Conservation (phyloP, 345 rosid species). For the Cardiospermum halicacabum region DNA sequence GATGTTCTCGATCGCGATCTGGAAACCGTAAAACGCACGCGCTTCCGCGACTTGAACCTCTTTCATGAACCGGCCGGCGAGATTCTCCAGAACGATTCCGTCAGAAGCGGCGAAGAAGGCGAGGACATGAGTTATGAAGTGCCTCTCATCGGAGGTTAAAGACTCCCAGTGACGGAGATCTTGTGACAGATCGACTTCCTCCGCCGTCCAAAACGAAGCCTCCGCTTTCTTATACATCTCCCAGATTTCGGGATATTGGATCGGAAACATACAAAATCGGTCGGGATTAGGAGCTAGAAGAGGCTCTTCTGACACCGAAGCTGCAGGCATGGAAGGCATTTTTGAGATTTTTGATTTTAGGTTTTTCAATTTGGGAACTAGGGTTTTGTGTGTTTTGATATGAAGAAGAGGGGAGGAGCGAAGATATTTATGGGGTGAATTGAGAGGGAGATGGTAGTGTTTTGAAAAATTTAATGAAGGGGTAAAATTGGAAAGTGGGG, state of each 20-base stretch:
- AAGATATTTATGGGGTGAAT: conserved; percentile 9
- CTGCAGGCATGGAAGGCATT: conserved; percentile 44
- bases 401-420: not conserved
- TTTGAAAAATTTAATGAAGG: conserved; percentile 13
- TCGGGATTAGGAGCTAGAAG: conserved; percentile 67
- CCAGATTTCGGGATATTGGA: conserved; percentile 87
- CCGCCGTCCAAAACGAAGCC: conserved; percentile 98
- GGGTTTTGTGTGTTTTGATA: not conserved
- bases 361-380: not conserved
- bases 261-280: conserved; percentile 94
- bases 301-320: conserved; percentile 78
- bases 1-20: conserved; percentile 91
- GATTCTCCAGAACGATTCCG: conserved; percentile 87
- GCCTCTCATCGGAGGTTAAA: conserved; percentile 66
- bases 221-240: conserved; percentile 98
- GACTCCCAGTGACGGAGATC: conserved; percentile 75
- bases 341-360: not conserved
- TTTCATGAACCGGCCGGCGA: conserved; percentile 84
- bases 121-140: conserved; percentile 84
- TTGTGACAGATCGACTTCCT: conserved; percentile 88
- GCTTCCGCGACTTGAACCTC: conserved; percentile 93
- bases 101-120: conserved; percentile 98
- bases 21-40: conserved; percentile 96
- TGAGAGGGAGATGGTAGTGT: conserved; percentile 8
- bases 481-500: not conserved